Evolutionary conservation across 1,139 yeast species (phyloP), one percentile per base, ranked within the genome.

Genomic region (Candida sp.): DNA sequence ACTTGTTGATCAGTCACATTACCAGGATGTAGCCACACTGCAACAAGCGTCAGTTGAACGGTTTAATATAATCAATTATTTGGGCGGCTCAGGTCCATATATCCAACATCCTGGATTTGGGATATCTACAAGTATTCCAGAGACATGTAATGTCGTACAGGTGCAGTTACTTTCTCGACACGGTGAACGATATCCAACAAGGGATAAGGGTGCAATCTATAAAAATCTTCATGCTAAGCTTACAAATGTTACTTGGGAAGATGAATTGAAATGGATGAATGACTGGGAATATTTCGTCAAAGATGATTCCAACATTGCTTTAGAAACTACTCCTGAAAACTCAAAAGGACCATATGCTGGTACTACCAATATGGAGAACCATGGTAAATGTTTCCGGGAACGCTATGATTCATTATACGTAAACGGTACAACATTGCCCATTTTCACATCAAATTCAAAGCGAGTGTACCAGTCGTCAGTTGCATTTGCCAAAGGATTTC

Each of bases 131-230:
- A 68, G 60, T 33, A 51, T 63, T 38, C 87, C 88, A 6, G 64
- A 55, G 2, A 68, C 68, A 40, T 77, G 85, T 55, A 56, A 64
- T 4, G 70, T 82, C 41, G 82, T 80, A 47, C 87, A 81, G 56
- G 85, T 82, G 11, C 81, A 79, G 47, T 60, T 79, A 47, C 63
- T 79, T 38, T 68, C 75, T 47, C 74, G 90, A 53, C 89, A 84
- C 54, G 89, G 89, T 9, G 87, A 82, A 53, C 66, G 89, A 51
- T 84, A 68, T 57, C 87, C 86, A 21, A 58, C 66, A 2, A 54
- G 52, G 8, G 50, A 55, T 22, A 53, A 54, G 15, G 70, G 68
- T 15, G 43, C 46, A 25, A 34, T 33, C 9, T 52, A 43, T 37
- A 43, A 57, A 36, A 49, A 49, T 4, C 39, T 61, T 30, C 46